Percentiles rank a stretch among this genome's conserved stretches.
Evolutionary conservation across 202 grass and related monocot genomes (phyloP).

Genomic region (Brachypodium distachyon): DNA sequence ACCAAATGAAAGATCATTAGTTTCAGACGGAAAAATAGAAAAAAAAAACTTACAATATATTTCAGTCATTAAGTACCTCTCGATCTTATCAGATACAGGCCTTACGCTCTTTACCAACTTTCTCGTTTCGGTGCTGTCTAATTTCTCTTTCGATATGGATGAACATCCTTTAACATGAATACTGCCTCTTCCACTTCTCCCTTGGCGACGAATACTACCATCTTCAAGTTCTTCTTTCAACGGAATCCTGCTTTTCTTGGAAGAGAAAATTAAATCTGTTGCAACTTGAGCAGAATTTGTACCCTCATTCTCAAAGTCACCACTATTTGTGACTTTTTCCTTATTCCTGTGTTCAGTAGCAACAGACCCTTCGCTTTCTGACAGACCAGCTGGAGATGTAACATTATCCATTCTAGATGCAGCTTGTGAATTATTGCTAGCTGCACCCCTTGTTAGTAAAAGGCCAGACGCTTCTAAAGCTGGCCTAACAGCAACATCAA

Average conservation of each 20-base stretch:
- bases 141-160: conserved; percentile 48
- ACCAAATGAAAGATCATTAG: conserved; percentile 14
- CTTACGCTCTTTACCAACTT: conserved; percentile 51
- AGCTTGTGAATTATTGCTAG: conserved; percentile 27
- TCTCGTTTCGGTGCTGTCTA: conserved; percentile 36
- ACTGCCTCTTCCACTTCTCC: conserved; percentile 51
- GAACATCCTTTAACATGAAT: conserved; percentile 38
- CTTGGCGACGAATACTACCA: conserved; percentile 51
- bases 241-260: conserved; percentile 44
- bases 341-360: conserved; percentile 53
- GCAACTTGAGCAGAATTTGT: conserved; percentile 17
- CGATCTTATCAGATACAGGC: conserved; percentile 51
- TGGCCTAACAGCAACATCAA: conserved; percentile 46
- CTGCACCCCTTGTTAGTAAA: conserved; percentile 17
- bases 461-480: conserved; percentile 23
- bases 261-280: conserved; percentile 26
- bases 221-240: conserved; percentile 72
- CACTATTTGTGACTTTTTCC: conserved; percentile 42
- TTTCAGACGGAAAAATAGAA: background rate
- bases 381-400: conserved; percentile 45
- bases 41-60: background rate
- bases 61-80: conserved; percentile 40
- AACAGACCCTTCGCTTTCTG: conserved; percentile 66
- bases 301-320: conserved; percentile 30
- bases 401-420: conserved; percentile 39